Evolutionary conservation across 805 yeast genomes (phyloP).

Genomic region (Sporopachydermia quercuum): DNA sequence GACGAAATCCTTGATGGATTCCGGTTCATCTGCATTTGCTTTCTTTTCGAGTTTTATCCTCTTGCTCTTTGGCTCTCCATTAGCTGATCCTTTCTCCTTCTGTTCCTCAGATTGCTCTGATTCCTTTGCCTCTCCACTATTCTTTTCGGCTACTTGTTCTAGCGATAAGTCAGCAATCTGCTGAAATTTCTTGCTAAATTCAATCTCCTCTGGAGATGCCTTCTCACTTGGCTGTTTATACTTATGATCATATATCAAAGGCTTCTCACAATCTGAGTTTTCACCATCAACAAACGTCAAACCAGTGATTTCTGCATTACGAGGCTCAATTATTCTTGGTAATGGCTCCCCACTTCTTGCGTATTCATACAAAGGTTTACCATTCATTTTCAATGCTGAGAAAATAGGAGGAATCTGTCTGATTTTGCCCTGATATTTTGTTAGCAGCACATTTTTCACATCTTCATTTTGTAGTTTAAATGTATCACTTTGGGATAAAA

Average conservation of each 20-base stretch:
- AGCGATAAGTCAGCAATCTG: slow-evolving; percentile 13
- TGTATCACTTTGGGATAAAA: slow-evolving; percentile 41
- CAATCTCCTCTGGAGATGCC: slow-evolving; percentile 20
- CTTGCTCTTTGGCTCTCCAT: slow-evolving; percentile 8
- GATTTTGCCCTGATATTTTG: slow-evolving; percentile 64
- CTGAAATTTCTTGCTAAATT: slow-evolving; percentile 1
- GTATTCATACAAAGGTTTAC: slow-evolving; percentile 86
- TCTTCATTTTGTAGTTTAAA: slow-evolving; percentile 41
- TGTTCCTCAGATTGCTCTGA: slow-evolving; percentile 21
- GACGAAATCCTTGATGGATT: neutral
- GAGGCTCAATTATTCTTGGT: slow-evolving; percentile 67
- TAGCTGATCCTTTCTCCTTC: slow-evolving; percentile 25
- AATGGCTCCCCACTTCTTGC: slow-evolving; percentile 79
- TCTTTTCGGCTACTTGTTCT: slow-evolving; percentile 32
- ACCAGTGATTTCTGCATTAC: slow-evolving; percentile 49
- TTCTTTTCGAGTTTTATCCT: slow-evolving; percentile 5
- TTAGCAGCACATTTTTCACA: slow-evolving; percentile 30
- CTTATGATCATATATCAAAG: slow-evolving; percentile 36
- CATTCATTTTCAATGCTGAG: slow-evolving; percentile 89
- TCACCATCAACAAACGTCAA: slow-evolving; percentile 40
- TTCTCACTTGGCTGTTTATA: slow-evolving; percentile 23
- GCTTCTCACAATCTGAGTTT: neutral
- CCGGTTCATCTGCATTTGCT: slow-evolving; percentile 2
- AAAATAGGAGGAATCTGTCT: slow-evolving; percentile 90
- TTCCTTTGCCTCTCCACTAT: slow-evolving; percentile 24